phyloP scores from a whole-genome alignment of 768 basidiomycete species.

The Cantharellus anzutake region DNA sequence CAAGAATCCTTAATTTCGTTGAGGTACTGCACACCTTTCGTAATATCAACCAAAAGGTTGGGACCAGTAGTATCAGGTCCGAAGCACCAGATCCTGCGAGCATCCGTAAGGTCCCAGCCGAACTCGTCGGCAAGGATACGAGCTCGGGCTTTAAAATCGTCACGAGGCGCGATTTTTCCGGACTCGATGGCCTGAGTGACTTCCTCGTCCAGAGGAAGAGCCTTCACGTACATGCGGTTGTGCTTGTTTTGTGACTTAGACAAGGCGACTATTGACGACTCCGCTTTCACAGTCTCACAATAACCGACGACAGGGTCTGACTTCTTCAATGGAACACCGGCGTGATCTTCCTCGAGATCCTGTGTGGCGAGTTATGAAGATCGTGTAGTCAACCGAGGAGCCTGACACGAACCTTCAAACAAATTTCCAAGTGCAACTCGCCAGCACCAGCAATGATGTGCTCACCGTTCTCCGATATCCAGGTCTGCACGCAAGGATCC shows the following conservation, averaged over 20 bases:
- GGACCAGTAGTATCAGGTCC: conserved; percentile 96
- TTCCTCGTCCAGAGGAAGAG: conserved; percentile 84
- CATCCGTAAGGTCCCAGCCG: conserved; percentile 99
- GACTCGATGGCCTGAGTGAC: conserved; percentile 80
- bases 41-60: conserved; percentile 92
- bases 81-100: conserved; percentile 99
- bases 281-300: conserved; percentile 90
- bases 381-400: neutral
- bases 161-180: conserved; percentile 73
- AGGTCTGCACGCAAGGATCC: conserved; percentile 96
- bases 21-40: conserved; percentile 98
- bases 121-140: conserved; percentile 89
- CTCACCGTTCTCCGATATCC: conserved; percentile 80
- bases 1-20: conserved; percentile 99
- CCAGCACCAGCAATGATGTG: conserved; percentile 99
- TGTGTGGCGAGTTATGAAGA: conserved; percentile 13
- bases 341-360: conserved; percentile 99
- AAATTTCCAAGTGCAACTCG: conserved; percentile 98
- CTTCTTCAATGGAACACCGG: conserved; percentile 95
- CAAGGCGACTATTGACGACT: conserved; percentile 88
- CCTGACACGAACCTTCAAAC: conserved; percentile 55
- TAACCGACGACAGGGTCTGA: conserved; percentile 97
- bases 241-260: conserved; percentile 99
- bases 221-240: conserved; percentile 94
- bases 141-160: conserved; percentile 95